Percentiles rank a stretch among this genome's conserved stretches.
These are phyloP conservation scores for Arthroderma sp. DNA, from an alignment of 2,329 filamentous ascomycete genomes.

Conservation along the genomic window DNA sequence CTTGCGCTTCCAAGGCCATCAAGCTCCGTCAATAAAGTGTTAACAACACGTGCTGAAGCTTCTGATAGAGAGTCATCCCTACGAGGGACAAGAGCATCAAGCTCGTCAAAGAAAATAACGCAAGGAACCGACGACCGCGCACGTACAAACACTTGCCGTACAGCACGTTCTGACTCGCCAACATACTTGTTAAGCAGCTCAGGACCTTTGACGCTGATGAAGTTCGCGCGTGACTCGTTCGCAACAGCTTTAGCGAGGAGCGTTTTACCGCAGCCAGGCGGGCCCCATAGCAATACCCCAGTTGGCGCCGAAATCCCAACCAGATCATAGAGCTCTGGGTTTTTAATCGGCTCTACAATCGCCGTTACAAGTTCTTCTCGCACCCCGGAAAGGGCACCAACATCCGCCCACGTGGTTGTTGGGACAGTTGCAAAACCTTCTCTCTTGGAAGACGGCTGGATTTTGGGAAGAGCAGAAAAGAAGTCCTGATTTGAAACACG, in stretches of 20 bases:
- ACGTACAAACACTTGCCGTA: conserved; percentile 81
- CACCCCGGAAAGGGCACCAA: conserved; percentile 70
- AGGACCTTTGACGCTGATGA: conserved; percentile 94
- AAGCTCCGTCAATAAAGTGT: conserved; percentile 85
- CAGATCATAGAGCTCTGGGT: conserved; percentile 61
- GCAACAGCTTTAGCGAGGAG: conserved; percentile 91
- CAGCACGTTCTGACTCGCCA: conserved; percentile 84
- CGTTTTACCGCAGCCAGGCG: conserved; percentile 93
- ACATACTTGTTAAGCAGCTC: conserved; percentile 97
- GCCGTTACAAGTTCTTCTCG: conserved; percentile 70
- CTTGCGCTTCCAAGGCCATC: conserved; percentile 66
- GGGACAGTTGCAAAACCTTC: conserved; percentile 94
- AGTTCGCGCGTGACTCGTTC: conserved; percentile 90
- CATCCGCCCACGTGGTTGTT: conserved; percentile 82
- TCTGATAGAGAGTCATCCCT: conserved; percentile 69
- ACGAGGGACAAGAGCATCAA: conserved; percentile 80
- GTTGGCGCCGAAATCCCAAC: conserved; percentile 71
- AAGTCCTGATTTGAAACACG: conserved; percentile 57
- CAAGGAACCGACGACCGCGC: conserved; percentile 79
- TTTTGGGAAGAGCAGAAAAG: conserved; percentile 55
- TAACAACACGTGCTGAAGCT: conserved; percentile 78
- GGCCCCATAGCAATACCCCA: conserved; percentile 89
- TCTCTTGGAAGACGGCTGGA: conserved; percentile 70
- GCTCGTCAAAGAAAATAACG: conserved; percentile 95
- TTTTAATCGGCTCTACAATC: conserved; percentile 78